Evolutionary conservation across 2,329 filamentous ascomycete species (phyloP), one percentile per base, ranked within the genome.

Genomic region (Aureobasidium leucospermi): DNA sequence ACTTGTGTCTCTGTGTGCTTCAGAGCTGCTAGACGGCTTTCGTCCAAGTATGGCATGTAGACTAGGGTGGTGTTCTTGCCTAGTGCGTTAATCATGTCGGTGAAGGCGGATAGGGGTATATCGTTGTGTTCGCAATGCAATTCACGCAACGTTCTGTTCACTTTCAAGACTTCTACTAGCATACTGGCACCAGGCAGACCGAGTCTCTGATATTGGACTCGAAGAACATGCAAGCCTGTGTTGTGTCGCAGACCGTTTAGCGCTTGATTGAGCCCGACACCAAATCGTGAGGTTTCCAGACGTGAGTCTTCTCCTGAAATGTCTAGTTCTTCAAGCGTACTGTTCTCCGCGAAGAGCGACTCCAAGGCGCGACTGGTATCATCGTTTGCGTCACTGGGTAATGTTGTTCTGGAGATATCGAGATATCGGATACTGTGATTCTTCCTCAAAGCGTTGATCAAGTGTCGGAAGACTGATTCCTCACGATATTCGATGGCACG

Each of bases 101-200:
- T 88, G 63, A 88, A 85, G 1, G 84, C 85, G 63, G 86, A 83
- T n/a, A 88, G 76, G 47, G 85, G 85, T 59, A 88, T 87, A 58
- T 85, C 83, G 67, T 90, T 90, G 69, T 87, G 84, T 63, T 87
- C 85, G 69, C 86, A 89, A 65, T 88, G 79, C 6, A 90, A 77
- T 67, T 89, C 83, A 29, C 80, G 78, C 5, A 90, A 73, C 1
- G 80, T 81, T 2, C 71, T 76, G 66, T 89, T 89, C 62, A 78
- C 78, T 66, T 86, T 83, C 38, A 89, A 73, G 15, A 89, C 85
- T 16, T 86, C 85, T 1, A 86, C 83, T 38, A 89, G 75, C 0
- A 85, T 87, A 66, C 82, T 87, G 4, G 86, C 86, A 34, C 86
- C 86, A 70, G 86, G 84, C 23, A 88, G 70, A 4, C 86, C 86